phyloP scores from a whole-genome alignment of 1,139 yeast genomes.

The Citeromyces hawaiiensis region DNA sequence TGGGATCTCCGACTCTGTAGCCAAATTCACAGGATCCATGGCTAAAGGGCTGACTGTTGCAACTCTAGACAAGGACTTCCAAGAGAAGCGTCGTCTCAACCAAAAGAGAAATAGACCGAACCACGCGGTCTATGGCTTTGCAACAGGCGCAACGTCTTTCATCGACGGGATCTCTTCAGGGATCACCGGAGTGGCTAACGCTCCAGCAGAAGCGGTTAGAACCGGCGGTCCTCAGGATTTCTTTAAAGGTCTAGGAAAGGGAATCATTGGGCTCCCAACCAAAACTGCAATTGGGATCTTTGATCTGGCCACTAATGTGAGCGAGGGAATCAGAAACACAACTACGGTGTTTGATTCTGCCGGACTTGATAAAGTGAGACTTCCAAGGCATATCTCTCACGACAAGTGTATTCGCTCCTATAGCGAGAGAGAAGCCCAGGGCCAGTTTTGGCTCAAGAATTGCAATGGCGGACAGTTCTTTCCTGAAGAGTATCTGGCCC shows the following conservation, averaged over 20 bases:
- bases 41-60: conserved; percentile 91
- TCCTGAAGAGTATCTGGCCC: conserved; percentile 73
- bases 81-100: conserved; percentile 58
- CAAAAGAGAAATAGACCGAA: conserved; percentile 70
- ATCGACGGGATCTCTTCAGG: conserved; percentile 84
- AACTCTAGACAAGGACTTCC: conserved; percentile 77
- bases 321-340: conserved; percentile 89
- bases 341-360: conserved; percentile 84
- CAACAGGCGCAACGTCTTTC: conserved; percentile 81
- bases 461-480: conserved; percentile 70
- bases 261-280: conserved; percentile 90
- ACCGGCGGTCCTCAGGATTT: conserved; percentile 85
- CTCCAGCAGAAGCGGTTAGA: conserved; percentile 82
- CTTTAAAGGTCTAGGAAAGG: conserved; percentile 86
- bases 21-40: conserved; percentile 85
- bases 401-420: conserved; percentile 66
- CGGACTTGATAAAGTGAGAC: conserved; percentile 65
- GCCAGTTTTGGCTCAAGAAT: conserved; percentile 83
- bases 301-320: conserved; percentile 83
- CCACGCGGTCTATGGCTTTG: conserved; percentile 81
- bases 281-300: conserved; percentile 93
- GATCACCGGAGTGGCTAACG: conserved; percentile 76
- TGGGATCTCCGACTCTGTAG: conserved; percentile 87
- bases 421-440: conserved; percentile 79
- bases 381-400: conserved; percentile 63